These are phyloP conservation scores for Eutrema heterophyllum DNA, from an alignment of 345 rosid species.

Conservation along the genomic window DNA sequence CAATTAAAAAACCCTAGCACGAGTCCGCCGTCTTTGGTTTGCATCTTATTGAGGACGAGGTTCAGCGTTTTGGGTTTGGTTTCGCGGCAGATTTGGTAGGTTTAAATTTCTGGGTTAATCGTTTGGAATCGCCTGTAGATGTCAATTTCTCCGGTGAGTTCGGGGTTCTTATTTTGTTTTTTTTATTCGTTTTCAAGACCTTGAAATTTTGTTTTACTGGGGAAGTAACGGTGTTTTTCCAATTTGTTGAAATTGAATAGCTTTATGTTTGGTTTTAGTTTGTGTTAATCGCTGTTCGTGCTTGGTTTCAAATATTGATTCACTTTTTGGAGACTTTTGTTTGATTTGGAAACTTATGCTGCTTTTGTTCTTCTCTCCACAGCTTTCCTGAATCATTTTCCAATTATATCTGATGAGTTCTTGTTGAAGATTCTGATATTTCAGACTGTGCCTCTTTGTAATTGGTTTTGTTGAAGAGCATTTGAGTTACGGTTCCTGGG, in stretches of 20 bases:
- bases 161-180: background rate
- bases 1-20: slow-evolving; percentile 44
- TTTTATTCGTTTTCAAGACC: background rate
- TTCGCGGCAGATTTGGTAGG: background rate
- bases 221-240: background rate
- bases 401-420: background rate
- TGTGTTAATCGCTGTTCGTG: background rate
- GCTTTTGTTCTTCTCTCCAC: background rate
- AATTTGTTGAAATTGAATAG: slow-evolving; percentile 13
- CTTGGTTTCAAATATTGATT: background rate
- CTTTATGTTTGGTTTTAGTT: background rate
- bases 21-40: slow-evolving; percentile 45
- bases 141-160: slow-evolving; percentile 19
- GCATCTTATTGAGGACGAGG: background rate
- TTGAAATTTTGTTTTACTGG: background rate
- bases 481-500: background rate
- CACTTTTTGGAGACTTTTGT: background rate
- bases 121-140: background rate
- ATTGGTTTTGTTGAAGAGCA: slow-evolving; percentile 8
- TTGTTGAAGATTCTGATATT: background rate
- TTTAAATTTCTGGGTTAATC: background rate
- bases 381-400: slow-evolving; percentile 11
- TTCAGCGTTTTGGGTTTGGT: background rate
- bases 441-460: slow-evolving; percentile 7
- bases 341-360: slow-evolving; percentile 1